Percentiles rank a stretch among this genome's conserved stretches.
phyloP scores from a whole-genome alignment of 768 basidiomycete genomes.

The Leccinum boreale region DNA sequence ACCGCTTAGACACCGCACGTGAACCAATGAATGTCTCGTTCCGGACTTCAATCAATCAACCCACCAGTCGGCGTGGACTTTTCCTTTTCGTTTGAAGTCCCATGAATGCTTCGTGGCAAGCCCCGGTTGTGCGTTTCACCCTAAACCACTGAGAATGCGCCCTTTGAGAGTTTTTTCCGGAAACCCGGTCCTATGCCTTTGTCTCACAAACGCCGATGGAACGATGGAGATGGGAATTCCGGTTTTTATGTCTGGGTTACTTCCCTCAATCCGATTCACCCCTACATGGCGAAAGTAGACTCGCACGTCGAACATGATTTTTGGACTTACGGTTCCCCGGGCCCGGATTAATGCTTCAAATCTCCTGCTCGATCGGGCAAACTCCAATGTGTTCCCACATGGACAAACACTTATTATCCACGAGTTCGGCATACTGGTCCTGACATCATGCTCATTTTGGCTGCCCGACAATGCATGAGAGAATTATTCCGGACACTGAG shows the following conservation, averaged over 20 bases:
- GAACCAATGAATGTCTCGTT: not conserved
- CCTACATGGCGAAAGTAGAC: not conserved
- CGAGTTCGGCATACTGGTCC: conserved; percentile 26
- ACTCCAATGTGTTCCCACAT: too few species aligned
- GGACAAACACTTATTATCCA: conserved; percentile 18
- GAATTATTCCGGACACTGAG: not conserved
- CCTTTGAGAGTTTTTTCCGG: not conserved
- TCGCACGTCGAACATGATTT: not conserved
- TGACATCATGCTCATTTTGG: too few species aligned
- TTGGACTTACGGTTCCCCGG: not conserved
- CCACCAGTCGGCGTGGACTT: not conserved
- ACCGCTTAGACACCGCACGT: conserved; percentile 8
- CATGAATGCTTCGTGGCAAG: not conserved
- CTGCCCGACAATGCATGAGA: too few species aligned
- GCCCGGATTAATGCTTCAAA: not conserved
- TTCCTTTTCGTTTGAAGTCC: not conserved
- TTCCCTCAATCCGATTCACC: not conserved
- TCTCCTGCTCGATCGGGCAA: conserved; percentile 2
- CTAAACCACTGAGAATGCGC: not conserved
- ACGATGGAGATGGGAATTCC: not conserved
- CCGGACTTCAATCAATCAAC: not conserved
- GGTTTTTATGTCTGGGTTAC: not conserved
- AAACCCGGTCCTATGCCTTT: not conserved
- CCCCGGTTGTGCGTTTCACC: not conserved
- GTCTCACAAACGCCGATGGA: not conserved